These are phyloP conservation scores for Ilex aquifolium DNA, from an alignment of 257 asterid genomes.

Conservation along the genomic window DNA sequence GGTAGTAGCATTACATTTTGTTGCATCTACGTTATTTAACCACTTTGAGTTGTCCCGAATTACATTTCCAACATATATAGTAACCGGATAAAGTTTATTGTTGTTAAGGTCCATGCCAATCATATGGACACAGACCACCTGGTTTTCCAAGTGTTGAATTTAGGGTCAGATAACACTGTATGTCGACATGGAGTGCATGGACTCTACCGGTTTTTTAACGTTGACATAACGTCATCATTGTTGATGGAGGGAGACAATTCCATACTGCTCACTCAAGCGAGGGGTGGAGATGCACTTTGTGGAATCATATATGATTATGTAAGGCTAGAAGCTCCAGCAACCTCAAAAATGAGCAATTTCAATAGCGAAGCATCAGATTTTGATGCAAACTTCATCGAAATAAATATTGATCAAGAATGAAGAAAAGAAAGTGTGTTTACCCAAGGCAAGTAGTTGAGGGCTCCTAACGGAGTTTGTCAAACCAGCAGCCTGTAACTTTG, in stretches of 20 bases:
- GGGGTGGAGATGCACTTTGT: constrained; percentile 52
- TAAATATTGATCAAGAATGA: neutral
- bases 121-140: constrained; percentile 25
- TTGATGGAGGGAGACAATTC: constrained; percentile 32
- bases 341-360: neutral
- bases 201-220: constrained; percentile 36
- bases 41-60: too few relatives aligned
- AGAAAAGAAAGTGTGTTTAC: neutral
- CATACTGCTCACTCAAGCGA: constrained; percentile 42
- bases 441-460: neutral
- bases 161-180: constrained; percentile 39
- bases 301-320: constrained; percentile 44
- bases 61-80: too few relatives aligned
- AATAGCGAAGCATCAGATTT: neutral
- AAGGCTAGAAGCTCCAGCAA: constrained; percentile 48
- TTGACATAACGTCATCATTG: constrained; percentile 29
- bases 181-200: constrained; percentile 42
- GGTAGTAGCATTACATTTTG: constrained; percentile 14
- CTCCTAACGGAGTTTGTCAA: too few relatives aligned
- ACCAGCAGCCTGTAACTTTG: too few relatives aligned
- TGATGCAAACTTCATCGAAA: neutral
- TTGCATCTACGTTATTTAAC: too few relatives aligned
- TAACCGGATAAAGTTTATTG: too few relatives aligned
- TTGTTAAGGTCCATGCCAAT: constrained; percentile 40
- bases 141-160: constrained; percentile 40